A percentile compares a stretch with the other conserved stretches of the same genome.
Evolutionary conservation across 306 rosid species (phyloP).

Genomic region (Myrica gale): DNA sequence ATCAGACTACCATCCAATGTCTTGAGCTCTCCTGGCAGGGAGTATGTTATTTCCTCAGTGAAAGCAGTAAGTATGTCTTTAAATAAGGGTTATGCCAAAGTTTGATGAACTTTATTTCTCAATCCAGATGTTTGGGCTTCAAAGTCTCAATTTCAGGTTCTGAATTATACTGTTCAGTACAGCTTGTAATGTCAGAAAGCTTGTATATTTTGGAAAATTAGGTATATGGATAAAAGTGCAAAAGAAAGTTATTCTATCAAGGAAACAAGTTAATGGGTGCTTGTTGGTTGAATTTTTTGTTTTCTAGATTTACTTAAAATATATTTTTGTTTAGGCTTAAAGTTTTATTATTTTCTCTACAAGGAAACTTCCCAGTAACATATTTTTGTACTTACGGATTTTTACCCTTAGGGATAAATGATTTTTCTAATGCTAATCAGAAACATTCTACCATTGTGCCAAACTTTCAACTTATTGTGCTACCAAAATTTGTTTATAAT

Average conservation of each 20-base stretch:
- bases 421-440: neutral
- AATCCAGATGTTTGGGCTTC: neutral
- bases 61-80: conserved; percentile 64
- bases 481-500: conserved; percentile 14
- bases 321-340: neutral
- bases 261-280: neutral
- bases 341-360: no score
- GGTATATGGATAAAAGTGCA: neutral
- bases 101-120: neutral
- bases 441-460: neutral
- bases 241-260: neutral
- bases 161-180: neutral
- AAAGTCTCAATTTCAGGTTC: neutral
- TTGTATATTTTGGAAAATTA: neutral
- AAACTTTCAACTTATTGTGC: conserved; percentile 7
- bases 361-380: neutral
- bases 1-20: conserved; percentile 86
- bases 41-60: conserved; percentile 68
- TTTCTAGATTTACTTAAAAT: neutral
- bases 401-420: neutral
- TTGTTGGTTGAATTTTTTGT: neutral
- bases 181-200: neutral
- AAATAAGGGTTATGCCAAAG: neutral
- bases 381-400: neutral
- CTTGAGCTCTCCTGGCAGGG: conserved; percentile 64